Percentiles rank a stretch among this genome's conserved stretches.
Conservation (phyloP, 768 basidiomycete species). For the Serendipita sp. region DNA sequence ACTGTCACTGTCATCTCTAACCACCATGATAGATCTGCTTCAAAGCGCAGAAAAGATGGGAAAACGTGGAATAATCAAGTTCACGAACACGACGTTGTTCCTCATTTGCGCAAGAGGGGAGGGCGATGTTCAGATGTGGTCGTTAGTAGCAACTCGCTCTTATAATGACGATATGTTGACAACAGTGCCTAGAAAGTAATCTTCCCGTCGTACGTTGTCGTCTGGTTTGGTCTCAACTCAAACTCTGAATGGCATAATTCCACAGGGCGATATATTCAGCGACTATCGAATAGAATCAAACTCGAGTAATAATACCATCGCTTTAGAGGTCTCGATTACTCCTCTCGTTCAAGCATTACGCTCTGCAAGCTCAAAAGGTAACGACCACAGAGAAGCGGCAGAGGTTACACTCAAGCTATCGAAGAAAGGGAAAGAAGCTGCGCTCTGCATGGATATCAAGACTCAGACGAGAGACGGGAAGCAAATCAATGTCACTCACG, state of each 20-base stretch:
- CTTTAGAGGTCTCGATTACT: neutral
- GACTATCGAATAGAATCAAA: conserved; percentile 4
- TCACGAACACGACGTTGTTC: neutral
- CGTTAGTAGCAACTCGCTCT: neutral
- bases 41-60: conserved; percentile 6
- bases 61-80: neutral
- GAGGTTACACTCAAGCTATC: neutral
- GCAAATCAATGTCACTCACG: neutral
- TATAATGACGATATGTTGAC: neutral
- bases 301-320: conserved; percentile 1
- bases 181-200: neutral
- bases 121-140: conserved; percentile 4
- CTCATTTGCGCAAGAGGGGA: neutral
- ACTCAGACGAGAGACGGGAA: neutral
- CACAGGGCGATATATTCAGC: neutral
- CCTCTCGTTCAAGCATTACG: neutral
- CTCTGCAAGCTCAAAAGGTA: neutral
- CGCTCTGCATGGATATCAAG: neutral
- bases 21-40: neutral
- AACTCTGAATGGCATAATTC: neutral
- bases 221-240: neutral
- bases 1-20: neutral
- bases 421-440: neutral
- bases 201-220: neutral
- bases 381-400: neutral